Base-by-base conservation (phyloP, 805 yeast genomes). In the Yarrowia bubula region DNA sequence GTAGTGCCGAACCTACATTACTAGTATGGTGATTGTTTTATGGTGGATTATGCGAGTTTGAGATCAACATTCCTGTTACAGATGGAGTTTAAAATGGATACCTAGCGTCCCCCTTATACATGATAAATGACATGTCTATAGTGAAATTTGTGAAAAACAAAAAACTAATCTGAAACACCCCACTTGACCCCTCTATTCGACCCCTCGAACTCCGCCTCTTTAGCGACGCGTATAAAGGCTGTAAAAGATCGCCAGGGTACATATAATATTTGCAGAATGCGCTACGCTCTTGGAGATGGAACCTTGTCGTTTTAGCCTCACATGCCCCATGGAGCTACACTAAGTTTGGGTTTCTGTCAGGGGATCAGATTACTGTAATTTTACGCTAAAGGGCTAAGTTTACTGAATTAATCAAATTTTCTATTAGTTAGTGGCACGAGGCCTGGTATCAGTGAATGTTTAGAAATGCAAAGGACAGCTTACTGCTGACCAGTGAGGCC, bases 401-500 rank as follows among this genome's bases (percentile, higher is more conserved):
- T 51, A 18, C 35, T 51, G 18, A 51, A 51, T 17, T 13, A 15
- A 15, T 37, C 18, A 37, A 18, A 37, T 37, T 51, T 48, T 37
- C 28, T 18, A 51, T 37, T 22, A 37, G 58, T 37, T 51, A 51
- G 58, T 51, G 58, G 58, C 58, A 37, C 8, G 37, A 3, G 28
- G 43, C 58, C 43, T 55, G 61, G 61, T 55, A 55, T 55, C 61
- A 55, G 47, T 55, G 61, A 55, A 31, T 55, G 61, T 15, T 39
- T 55, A 55, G 61, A 55, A 41, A 55, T 55, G 61, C 61, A 55
- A 53, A 10, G 61, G 38, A 15, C 47, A 22, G 58, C 58, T 51
- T 51, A 51, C 38, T 55, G 47, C 38, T 55, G 61, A 8, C 61
- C 61, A 31, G 51, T 58, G n/a, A 58, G 64, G n/a, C 64, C 64